Evolutionary conservation across 1,139 yeast species (phyloP), one percentile per base, ranked within the genome.

Genomic region (Saccharomycopsis hybrid): DNA sequence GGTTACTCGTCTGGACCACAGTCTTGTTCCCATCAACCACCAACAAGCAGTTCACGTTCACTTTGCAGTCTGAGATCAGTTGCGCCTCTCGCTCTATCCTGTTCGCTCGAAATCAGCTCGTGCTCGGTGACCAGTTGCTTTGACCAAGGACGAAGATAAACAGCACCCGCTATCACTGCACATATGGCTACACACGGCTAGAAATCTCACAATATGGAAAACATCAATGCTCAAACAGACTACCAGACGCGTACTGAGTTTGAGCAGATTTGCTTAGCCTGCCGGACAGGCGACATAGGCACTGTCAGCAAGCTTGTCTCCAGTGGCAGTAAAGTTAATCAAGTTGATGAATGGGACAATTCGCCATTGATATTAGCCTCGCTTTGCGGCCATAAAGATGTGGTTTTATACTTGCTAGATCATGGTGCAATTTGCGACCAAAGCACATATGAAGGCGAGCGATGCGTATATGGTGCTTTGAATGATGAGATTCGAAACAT

Each of bases 391-490:
- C 92, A 85, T 62, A 74, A 72, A 55, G 67, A 68, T 1, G 72
- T 85, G 5, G 94, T 85, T 13, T 72, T 70, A 52, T 64, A 81
- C 48, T 66, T 85, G 32, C 67, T 85, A 8, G 72, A 81, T 48
- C 65, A 76, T 47, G 95, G 95, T 5, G 89, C 94, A 0, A 72
- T 80, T 1, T 83, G 90, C 63, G 90, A 84, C 62, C 71, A 89
- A 60, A 92, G 85, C 60, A 81, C 89, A 25, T 80, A 80, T 60
- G 86, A 85, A 63, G 94, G 95, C 2, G 88, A 84, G 8, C 71
- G 94, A 43, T 85, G 92, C 56, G 72, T 85, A 1, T 84, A 85
- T 60, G 94, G 90, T 1, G 94, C 94, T 0, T 65, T 85, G 51
- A 85, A 76, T 29, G 88, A 83, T 59, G 65, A 69, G 9, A 85